phyloP scores from a whole-genome alignment of 768 basidiomycete species.

The Mycena albidolilacea region DNA sequence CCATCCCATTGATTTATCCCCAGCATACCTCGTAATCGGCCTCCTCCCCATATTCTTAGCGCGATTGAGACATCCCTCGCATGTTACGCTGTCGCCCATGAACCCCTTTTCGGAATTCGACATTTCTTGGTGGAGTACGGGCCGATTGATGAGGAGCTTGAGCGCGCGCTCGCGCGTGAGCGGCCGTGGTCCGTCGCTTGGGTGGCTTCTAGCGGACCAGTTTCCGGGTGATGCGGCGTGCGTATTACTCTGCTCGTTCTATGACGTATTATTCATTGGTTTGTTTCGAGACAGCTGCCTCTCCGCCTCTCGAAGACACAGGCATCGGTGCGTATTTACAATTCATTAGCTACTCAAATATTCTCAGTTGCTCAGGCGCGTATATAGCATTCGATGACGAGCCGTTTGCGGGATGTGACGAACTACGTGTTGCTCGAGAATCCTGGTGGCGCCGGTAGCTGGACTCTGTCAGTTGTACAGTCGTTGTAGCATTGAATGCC shows the following conservation, averaged over 20 bases:
- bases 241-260: neutral
- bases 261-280: neutral
- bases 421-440: neutral
- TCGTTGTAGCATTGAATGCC: neutral
- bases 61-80: conserved; percentile 10
- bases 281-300: conserved; percentile 1
- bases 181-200: neutral
- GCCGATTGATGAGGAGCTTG: neutral
- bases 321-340: neutral
- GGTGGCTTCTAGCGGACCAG: neutral
- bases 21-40: conserved; percentile 7
- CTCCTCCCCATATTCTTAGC: too few relatives aligned
- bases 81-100: neutral
- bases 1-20: neutral
- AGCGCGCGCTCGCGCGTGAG: too few relatives aligned
- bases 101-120: neutral
- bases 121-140: neutral
- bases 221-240: neutral
- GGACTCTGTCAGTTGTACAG: neutral
- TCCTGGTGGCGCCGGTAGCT: neutral
- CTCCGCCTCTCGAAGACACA: neutral
- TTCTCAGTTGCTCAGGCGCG: conserved; percentile 7
- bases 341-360: neutral
- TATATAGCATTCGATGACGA: neutral
- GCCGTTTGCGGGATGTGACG: neutral